phyloP scores from a whole-genome alignment of 257 asterid species.

The Forsythia suspensa region DNA sequence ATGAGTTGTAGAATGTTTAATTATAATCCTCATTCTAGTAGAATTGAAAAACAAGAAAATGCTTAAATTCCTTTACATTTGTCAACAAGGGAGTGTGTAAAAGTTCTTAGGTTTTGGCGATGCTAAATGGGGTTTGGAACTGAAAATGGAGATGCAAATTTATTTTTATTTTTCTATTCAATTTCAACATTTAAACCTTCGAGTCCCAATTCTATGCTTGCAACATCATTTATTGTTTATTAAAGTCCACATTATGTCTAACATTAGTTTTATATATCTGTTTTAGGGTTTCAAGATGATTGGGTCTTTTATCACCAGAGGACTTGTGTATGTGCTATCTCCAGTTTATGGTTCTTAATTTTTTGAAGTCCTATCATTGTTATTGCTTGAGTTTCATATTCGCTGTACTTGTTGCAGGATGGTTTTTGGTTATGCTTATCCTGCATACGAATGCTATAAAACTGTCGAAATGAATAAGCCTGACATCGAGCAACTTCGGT shows the following conservation, averaged over 20 bases:
- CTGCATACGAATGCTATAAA: conserved; percentile 89
- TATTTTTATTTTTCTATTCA: not conserved
- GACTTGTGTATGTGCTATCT: conserved; percentile 62
- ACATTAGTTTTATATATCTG: conserved; percentile 22
- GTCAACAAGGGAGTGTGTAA: not conserved
- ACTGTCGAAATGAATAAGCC: conserved; percentile 90
- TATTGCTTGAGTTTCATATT: conserved; percentile 21
- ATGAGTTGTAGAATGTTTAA: not conserved
- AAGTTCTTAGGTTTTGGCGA: conserved; percentile 3
- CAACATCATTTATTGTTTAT: not conserved
- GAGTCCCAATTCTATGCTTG: not conserved
- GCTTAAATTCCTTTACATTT: not conserved
- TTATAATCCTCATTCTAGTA: not conserved
- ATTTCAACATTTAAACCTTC: conserved; percentile 6
- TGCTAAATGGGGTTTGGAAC: conserved; percentile 6
- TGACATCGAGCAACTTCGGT: conserved; percentile 79
- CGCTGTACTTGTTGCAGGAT: conserved; percentile 51
- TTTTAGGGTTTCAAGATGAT: conserved; percentile 79
- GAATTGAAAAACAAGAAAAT: not conserved
- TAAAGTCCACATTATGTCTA: not conserved
- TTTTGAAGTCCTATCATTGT: not conserved
- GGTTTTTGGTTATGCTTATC: conserved; percentile 88
- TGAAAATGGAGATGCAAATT: not conserved
- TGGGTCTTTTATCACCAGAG: conserved; percentile 83
- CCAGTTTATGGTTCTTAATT: conserved; percentile 8